Conservation (phyloP, 1,284 basidiomycete genomes). For the Malassezia brasiliensis region DNA sequence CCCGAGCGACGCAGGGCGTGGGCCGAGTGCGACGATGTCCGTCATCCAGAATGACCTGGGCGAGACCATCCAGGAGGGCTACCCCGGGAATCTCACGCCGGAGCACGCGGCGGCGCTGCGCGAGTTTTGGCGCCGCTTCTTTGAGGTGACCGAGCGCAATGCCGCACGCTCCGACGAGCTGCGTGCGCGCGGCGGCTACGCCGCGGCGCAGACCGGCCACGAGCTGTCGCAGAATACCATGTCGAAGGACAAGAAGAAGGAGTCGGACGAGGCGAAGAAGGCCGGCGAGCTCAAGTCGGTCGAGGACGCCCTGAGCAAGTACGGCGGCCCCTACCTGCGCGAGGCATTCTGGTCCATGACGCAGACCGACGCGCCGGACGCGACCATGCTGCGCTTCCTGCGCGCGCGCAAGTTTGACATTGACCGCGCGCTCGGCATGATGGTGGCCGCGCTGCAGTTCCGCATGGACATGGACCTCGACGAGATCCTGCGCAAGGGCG, state of each 20-base stretch:
- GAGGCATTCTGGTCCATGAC: slow-evolving; percentile 30
- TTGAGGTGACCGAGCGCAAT: slow-evolving; percentile 40
- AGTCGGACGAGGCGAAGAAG: slow-evolving; percentile 43
- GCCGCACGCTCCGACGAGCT: slow-evolving; percentile 34
- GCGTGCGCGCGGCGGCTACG: slow-evolving; percentile 27
- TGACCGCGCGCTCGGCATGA: slow-evolving; percentile 46
- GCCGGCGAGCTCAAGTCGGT: slow-evolving; percentile 36
- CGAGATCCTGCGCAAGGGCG: slow-evolving; percentile 44
- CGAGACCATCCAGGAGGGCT: slow-evolving; percentile 29
- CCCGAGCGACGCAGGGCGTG: too few relatives aligned
- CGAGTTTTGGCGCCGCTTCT: slow-evolving; percentile 33
- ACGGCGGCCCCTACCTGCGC: slow-evolving; percentile 42
- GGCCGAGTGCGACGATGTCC: slow-evolving; percentile 18
- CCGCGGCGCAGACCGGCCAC: slow-evolving; percentile 17
- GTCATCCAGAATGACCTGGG: slow-evolving; percentile 32
- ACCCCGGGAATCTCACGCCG: slow-evolving; percentile 36
- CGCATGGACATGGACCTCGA: slow-evolving; percentile 45
- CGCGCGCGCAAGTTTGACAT: slow-evolving; percentile 48
- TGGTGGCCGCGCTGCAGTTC: slow-evolving; percentile 46
- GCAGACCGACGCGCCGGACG: slow-evolving; percentile 43
- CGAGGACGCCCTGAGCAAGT: slow-evolving; percentile 41
- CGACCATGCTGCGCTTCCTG: slow-evolving; percentile 44
- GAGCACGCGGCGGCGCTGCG: slow-evolving; percentile 34
- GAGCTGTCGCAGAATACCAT: slow-evolving; percentile 19
- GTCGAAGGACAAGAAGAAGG: slow-evolving; percentile 26